Base-by-base conservation (phyloP, 805 yeast genomes). In the Kodamaea hsintzibuensis region DNA sequence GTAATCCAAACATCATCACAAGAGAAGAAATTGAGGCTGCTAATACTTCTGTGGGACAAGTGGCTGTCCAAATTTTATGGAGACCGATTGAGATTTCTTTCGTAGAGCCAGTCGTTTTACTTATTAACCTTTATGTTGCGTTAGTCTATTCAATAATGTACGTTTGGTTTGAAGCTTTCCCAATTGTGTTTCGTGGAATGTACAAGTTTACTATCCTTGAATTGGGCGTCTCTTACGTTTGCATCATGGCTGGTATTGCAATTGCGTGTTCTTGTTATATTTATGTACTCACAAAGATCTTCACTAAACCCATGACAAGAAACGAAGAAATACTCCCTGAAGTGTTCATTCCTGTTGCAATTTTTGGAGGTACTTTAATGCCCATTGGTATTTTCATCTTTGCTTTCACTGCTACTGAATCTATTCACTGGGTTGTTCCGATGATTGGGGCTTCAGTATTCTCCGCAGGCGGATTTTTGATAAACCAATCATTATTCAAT, bases 141-240 rank as follows among this genome's bases (percentile, higher is more conserved):
- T 60, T 83, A 49, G 71, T 77, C 6, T 84, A 84, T 63, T 80
- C 85, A 25, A 65, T 78, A 25, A 58, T 81, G 56, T 85, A 82
- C 64, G 63, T 82, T 17, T 84, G 81, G 73, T 82, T 84, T 60
- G 88, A 85, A 65, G 83, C 82, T 6, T 82, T 82, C 67, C 89
- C 89, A 8, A 70, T 83, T 38, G 83, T 81, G 2, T 85, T 78
- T 44, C n/a, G 42, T 18, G 79, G 74, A 1, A 61, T 73, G 17
- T 73, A 81, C 57, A 62, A 72, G 35, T 84, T 84, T 65, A 74
- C 81, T 3, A 60, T 73, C 19, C 72, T 82, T 33, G 81, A 79
- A 50, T 52, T 65, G 58, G 84, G 86, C 16, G 66, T 73, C 2
- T 67, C 85, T 0, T 85, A 74, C 65, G 45, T 81, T 40, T 73